phyloP scores from a whole-genome alignment of 306 rosid species.

The Pyrus bretschneideri region DNA sequence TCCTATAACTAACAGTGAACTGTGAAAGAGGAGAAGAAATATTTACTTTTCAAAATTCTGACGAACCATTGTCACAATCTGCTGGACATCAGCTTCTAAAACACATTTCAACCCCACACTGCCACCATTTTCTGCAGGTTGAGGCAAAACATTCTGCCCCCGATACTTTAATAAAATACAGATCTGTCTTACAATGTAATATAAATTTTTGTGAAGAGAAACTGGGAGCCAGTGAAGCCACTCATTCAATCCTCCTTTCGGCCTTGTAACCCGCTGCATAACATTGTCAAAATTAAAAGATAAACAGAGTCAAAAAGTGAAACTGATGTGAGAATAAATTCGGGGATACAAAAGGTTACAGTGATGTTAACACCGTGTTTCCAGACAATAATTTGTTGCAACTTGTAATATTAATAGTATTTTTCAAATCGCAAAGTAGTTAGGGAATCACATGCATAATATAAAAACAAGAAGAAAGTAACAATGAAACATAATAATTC shows the following conservation, averaged over 20 bases:
- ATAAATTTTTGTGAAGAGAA: conserved; percentile 57
- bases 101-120: conserved; percentile 55
- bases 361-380: not conserved
- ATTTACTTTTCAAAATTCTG: conserved; percentile 70
- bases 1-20: conserved; percentile 1
- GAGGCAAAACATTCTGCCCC: conserved; percentile 31
- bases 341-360: not conserved
- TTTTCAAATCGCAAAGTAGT: not conserved
- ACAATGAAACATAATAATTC: not conserved
- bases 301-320: not conserved
- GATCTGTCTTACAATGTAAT: conserved; percentile 44
- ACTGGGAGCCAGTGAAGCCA: conserved; percentile 98
- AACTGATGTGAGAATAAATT: too few relatives aligned
- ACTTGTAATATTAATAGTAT: not conserved
- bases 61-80: conserved; percentile 65
- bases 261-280: conserved; percentile 82
- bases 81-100: conserved; percentile 77
- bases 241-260: conserved; percentile 72
- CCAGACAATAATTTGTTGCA: not conserved
- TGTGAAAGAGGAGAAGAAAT: conserved; percentile 2
- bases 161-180: conserved; percentile 31
- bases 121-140: conserved; percentile 57
- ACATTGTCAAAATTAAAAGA: not conserved
- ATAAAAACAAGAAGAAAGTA: not conserved
- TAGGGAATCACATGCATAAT: not conserved